Conservation (phyloP, 257 asterid species). For the Rubia yunnanensis region DNA sequence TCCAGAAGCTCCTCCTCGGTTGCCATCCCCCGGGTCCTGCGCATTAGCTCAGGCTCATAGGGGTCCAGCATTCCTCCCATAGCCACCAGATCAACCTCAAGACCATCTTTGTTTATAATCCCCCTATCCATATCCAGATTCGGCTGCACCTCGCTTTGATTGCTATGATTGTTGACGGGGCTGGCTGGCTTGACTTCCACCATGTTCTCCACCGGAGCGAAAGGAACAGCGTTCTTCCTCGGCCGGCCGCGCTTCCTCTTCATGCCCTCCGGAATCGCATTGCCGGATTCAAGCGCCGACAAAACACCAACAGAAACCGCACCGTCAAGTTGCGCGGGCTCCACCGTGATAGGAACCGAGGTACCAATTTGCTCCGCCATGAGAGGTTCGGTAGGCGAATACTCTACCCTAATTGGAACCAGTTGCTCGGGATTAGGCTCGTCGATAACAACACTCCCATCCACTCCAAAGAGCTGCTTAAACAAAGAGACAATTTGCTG, state of each 20-base stretch:
- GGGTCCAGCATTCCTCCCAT: slow-evolving; percentile 53
- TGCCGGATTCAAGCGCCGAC: slow-evolving; percentile 14
- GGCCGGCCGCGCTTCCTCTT: slow-evolving; percentile 65
- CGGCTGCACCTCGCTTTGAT: slow-evolving; percentile 32
- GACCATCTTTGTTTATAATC: slow-evolving; percentile 44
- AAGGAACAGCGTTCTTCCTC: slow-evolving; percentile 13
- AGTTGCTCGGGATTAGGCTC: slow-evolving; percentile 23
- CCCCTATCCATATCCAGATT: slow-evolving; percentile 31
- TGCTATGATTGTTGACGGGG: slow-evolving; percentile 10
- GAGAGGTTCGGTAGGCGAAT: slow-evolving; percentile 22
- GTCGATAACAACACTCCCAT: slow-evolving; percentile 7
- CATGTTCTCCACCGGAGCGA: slow-evolving; percentile 13
- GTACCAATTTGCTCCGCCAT: neutral
- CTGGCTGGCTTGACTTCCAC: slow-evolving; percentile 4
- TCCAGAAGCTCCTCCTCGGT: slow-evolving; percentile 50
- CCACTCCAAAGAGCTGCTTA: slow-evolving; percentile 42
- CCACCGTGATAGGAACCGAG: neutral
- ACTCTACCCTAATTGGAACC: slow-evolving; percentile 42
- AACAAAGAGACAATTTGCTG: slow-evolving; percentile 41
- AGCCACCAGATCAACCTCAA: slow-evolving; percentile 48
- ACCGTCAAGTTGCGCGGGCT: neutral
- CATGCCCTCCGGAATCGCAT: slow-evolving; percentile 17
- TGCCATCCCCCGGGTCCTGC: slow-evolving; percentile 38
- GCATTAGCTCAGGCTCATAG: slow-evolving; percentile 39
- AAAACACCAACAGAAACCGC: neutral